These are phyloP conservation scores for Kodamaea anthophila DNA, from an alignment of 1,139 yeast genomes.

Conservation along the genomic window DNA sequence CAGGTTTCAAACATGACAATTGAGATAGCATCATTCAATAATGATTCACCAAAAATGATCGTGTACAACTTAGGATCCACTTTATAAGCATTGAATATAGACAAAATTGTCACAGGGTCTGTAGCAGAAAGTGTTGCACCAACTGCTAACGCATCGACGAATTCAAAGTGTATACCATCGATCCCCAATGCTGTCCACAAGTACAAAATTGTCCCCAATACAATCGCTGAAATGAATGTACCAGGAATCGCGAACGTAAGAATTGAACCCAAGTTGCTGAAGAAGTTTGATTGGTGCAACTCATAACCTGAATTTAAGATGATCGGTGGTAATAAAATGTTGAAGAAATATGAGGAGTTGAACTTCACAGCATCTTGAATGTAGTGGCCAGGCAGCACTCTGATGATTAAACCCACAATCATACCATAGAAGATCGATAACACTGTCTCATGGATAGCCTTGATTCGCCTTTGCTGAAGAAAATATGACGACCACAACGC, in stretches of 20 bases:
- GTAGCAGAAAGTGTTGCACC: constrained; percentile 98
- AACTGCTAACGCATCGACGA: constrained; percentile 93
- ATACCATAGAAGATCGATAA: constrained; percentile 93
- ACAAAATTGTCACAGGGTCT: constrained; percentile 94
- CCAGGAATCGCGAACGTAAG: constrained; percentile 96
- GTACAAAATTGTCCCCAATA: constrained; percentile 76
- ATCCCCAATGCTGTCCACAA: constrained; percentile 90
- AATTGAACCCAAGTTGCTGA: constrained; percentile 85
- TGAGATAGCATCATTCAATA: constrained; percentile 94
- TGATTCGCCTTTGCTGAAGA: constrained; percentile 83
- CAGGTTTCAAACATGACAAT: constrained; percentile 99
- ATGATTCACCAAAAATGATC: constrained; percentile 92
- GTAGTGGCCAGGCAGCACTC: constrained; percentile 91
- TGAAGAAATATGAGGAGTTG: constrained; percentile 91
- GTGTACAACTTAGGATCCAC: constrained; percentile 97
- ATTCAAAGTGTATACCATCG: constrained; percentile 81
- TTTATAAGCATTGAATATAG: constrained; percentile 93
- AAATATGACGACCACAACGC: constrained; percentile 96
- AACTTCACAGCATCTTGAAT: constrained; percentile 96
- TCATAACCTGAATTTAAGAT: constrained; percentile 95
- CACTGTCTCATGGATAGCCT: constrained; percentile 95
- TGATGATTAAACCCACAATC: constrained; percentile 87
- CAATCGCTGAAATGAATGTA: constrained; percentile 85
- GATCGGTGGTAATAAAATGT: constrained; percentile 90
- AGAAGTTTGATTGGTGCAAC: constrained; percentile 90